Evolutionary conservation across 1,284 basidiomycete genomes (phyloP), one percentile per base, ranked within the genome.

Genomic region (Laetiporus sulphureus): DNA sequence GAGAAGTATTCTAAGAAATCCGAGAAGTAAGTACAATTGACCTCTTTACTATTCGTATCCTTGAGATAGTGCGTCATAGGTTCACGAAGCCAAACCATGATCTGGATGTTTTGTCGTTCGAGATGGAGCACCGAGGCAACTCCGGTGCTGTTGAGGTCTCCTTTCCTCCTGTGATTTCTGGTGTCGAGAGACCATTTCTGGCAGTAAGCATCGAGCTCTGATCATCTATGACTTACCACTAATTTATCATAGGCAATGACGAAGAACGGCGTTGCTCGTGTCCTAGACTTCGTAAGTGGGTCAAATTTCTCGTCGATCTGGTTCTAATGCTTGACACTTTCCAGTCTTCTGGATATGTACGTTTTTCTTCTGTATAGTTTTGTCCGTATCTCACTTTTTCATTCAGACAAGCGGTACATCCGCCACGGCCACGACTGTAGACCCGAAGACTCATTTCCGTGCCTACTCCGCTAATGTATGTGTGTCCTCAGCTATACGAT

Each of bases 71-170:
- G n/a, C n/a, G n/a, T n/a, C n/a, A 50, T 22, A 40, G 41, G 23
- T 43, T 43, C 23, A 27, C 29, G 6, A 7, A 20, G 2, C 41
- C 41, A 3, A 22, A 34, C 24, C 31, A 43, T 20, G 41, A 43
- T 24, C 16, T 3, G 13, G 36, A 43, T 5, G 11, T 34, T 8
- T 12, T 43, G 4, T 38, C 41, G 12, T 43, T 25, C 19, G 36
- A 43, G 31, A 3, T 20, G 20, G 25, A 5, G 5, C 15, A 32
- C 16, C 30, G 16, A 4, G 41, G 41, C 3, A 8, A 25, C 21
- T 20, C 29, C 3, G 41, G 35, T 38, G 18, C 35, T 13, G 4
- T 42, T 13, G 8, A 18, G 6, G 20, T 31, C 2, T 38, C 41
- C 13, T 43, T 43, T 24, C 31, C 41, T 3, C 5, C 29, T 1